Conservation (phyloP, 2,329 filamentous ascomycete genomes). For the Drechslerella coelobrocha region DNA sequence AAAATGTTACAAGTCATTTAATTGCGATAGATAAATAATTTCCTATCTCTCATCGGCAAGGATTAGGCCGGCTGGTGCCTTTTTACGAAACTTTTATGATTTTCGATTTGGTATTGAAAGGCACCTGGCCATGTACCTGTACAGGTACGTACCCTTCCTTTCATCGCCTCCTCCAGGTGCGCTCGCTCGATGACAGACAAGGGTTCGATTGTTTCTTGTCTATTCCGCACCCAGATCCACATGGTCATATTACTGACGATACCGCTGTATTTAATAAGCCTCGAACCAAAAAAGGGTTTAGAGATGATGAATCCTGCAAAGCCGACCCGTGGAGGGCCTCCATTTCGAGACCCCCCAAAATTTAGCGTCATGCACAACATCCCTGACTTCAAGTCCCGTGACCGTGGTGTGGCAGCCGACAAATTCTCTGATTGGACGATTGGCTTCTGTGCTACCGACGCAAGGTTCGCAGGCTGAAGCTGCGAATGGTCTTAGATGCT, state of each 20-base stretch:
- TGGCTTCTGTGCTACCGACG: conserved; percentile 35
- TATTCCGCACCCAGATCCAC: conserved; percentile 34
- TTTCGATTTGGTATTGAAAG: background rate
- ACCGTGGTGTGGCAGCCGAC: conserved; percentile 40
- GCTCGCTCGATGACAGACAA: conserved; percentile 3
- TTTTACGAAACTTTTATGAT: conserved; percentile 1
- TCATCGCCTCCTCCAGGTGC: background rate
- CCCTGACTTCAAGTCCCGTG: conserved; percentile 51
- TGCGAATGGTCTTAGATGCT: conserved; percentile 38
- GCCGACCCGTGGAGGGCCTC: conserved; percentile 28
- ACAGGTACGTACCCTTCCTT: conserved; percentile 27
- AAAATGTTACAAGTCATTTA: conserved; percentile 44
- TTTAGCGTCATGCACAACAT: conserved; percentile 50
- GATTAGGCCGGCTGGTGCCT: background rate
- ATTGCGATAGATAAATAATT: conserved; percentile 8
- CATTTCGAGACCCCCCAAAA: conserved; percentile 4
- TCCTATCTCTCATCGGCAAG: conserved; percentile 3
- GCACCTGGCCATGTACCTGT: conserved; percentile 23
- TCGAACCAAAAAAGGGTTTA: conserved; percentile 2
- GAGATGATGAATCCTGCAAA: conserved; percentile 36
- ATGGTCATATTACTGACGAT: conserved; percentile 42
- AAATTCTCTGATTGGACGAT: conserved; percentile 44
- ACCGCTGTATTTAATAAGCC: conserved; percentile 9
- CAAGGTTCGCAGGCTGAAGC: conserved; percentile 28
- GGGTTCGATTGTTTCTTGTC: background rate